Base-by-base conservation (phyloP, 2,329 filamentous ascomycete species). In the Albifimbria verrucaria region DNA sequence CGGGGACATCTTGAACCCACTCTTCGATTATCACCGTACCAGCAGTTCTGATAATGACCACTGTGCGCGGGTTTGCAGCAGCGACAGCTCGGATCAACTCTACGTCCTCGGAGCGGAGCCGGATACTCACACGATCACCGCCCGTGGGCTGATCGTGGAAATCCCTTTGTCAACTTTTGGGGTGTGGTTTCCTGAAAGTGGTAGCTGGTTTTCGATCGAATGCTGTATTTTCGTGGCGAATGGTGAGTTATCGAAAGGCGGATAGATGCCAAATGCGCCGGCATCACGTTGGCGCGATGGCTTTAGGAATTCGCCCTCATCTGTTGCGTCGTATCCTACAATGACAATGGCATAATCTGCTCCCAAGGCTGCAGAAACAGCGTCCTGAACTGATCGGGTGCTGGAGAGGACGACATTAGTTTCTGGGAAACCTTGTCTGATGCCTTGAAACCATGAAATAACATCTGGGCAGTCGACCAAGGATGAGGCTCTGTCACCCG, bases 21-120 rank as follows among this genome's bases (percentile, higher is more conserved):
- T 63, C 58, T 9, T 55, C 50, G 24, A 57, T 56, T 2, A 62
- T 59, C 2, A 62, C 56, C 1, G 59, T 58, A 2, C 60, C 60
- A 2, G 55, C 58, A 9, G 58, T 49, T 6, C 60, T 20, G 2
- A 62, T 53, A 3, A 48, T 22, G 0, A 60, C 59, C 10, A 62
- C 42, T 0, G 54, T 59, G 0, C 36, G 50, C 0, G 48, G 39
- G 26, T 62, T 61, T 1, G 26, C 54, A 4, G 48, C 48, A 1
- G 50, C 28, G 0, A 52, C 60, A 2, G 53, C 54, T 2, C 50
- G 42, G 41, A 63, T 58, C 1, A 62, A 32, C 7, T 58, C 51
- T 1, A 59, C 53, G 10, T 62, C 60, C 15, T 28, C 25, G 3
- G 52, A 32, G 2, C 52, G 20, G 1, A 62, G 32, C 9, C 58